A percentile compares a stretch with the other conserved stretches of the same genome.
Evolutionary conservation across 768 basidiomycete genomes (phyloP).

Genomic region (Hypsizygus marmoreus): DNA sequence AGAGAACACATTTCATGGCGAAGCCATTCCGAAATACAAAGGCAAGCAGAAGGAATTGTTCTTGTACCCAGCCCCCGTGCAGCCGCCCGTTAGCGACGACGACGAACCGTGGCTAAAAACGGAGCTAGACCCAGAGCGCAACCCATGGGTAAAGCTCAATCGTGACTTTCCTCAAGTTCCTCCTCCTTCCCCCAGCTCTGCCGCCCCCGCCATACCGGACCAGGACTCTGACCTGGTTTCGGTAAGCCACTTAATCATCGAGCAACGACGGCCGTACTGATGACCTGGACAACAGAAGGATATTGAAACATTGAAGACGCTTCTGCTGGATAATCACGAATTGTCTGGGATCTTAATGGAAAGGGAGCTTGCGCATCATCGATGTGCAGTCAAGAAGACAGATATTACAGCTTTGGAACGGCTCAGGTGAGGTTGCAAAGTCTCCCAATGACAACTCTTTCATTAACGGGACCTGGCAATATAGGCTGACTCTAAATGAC

Average conservation of each 20-base stretch:
- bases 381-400: constrained; percentile 20
- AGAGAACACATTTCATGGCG: constrained; percentile 30
- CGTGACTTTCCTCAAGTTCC: constrained; percentile 25
- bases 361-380: constrained; percentile 16
- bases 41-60: constrained; percentile 21
- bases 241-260: no score
- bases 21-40: not conserved
- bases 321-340: constrained; percentile 32
- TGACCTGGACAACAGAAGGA: constrained; percentile 31
- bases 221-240: constrained; percentile 28
- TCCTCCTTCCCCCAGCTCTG: not conserved
- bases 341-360: constrained; percentile 21
- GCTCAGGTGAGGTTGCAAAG: constrained; percentile 34
- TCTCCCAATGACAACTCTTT: not conserved
- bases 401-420: constrained; percentile 45
- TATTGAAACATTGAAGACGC: constrained; percentile 23
- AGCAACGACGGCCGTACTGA: no score
- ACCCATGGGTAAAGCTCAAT: constrained; percentile 29
- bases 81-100: constrained; percentile 10
- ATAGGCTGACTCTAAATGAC: constrained; percentile 35
- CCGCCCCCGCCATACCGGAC: constrained; percentile 1
- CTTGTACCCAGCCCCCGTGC: constrained; percentile 1
- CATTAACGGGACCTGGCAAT: constrained; percentile 2
- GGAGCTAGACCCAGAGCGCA: constrained; percentile 17
- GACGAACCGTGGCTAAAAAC: constrained; percentile 25